Evolutionary conservation across 2,329 filamentous ascomycete species (phyloP), one percentile per base, ranked within the genome.

Genomic region (Phialophora chinensis): DNA sequence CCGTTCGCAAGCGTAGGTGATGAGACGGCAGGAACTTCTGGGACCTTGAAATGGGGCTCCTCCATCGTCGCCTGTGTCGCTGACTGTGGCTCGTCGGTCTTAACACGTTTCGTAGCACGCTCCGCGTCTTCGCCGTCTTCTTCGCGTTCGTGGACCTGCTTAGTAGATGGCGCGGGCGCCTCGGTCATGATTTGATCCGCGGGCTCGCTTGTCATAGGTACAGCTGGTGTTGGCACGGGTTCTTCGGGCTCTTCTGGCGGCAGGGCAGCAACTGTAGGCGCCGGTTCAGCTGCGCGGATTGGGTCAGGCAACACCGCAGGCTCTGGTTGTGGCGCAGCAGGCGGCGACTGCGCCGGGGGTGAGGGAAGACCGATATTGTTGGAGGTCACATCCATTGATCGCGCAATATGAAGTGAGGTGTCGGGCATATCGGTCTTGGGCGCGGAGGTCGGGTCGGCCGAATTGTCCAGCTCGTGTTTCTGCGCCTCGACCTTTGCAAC

Each of bases 71-170:
- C 68, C 23, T 80, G 79, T n/a, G 60, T 38, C 12, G 29, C 33
- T 50, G 73, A 68, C 23, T 80, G 79, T n/a, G 60, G 63, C 52
- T 83, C 81, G 17, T 91, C 90, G 0, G 91, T 90, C 79, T 89
- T 94, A 44, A 91, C 87, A 29, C 93, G 89, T 82, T 97, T 97
- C 0, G 92, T 86, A 17, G 87, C 86, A 61, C 90, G 92, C 70
- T 92, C 76, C n/a, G 75, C 81, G 23, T 83, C 82, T 20, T 70
- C 72, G 12, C 69, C 80, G 70, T 96, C 92, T 4, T 92, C 89
- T 66, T 96, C 92, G 14, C 93, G 89, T 71, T 89, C 90, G 11
- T 92, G 88, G 1, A 91, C 84, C 12, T 90, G 75, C 79, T 93
- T 94, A 3, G 77, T 76, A 3, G 80, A 79, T 1, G 81, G 80